Conservation (phyloP, 768 basidiomycete species). For the Asterophora lycoperdoides region DNA sequence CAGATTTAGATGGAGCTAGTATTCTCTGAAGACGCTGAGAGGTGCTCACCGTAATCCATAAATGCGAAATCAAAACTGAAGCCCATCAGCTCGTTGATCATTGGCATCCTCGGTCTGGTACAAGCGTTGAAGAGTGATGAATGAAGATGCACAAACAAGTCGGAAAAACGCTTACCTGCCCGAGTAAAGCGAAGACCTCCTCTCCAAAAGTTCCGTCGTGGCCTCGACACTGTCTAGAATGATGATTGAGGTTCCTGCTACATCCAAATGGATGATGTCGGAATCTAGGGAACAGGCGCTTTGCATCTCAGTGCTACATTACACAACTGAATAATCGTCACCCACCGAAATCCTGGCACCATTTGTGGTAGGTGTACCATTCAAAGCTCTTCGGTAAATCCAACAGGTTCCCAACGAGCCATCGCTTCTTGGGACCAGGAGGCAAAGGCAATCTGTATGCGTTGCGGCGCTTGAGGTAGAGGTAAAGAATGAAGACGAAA, state of each 20-base stretch:
- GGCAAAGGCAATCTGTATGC: conserved; percentile 24
- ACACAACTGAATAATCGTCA: not conserved
- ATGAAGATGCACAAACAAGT: no score
- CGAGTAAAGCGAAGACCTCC: conserved; percentile 19
- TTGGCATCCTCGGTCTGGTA: conserved; percentile 25
- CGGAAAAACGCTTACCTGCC: conserved; percentile 13
- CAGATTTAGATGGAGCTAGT: not conserved
- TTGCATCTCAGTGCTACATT: not conserved
- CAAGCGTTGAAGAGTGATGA: no score
- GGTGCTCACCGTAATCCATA: conserved; percentile 14
- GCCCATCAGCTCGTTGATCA: conserved; percentile 23
- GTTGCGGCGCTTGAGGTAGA: conserved; percentile 14
- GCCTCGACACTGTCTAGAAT: conserved; percentile 20
- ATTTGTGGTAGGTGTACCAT: conserved; percentile 35
- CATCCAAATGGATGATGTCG: conserved; percentile 23
- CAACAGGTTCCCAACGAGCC: conserved; percentile 36
- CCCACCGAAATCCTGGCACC: conserved; percentile 35
- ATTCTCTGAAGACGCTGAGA: not conserved
- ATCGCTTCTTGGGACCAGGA: conserved; percentile 39
- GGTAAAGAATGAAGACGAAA: conserved; percentile 18
- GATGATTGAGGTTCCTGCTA: conserved; percentile 18
- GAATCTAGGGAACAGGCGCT: conserved; percentile 10
- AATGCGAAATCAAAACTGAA: conserved; percentile 17
- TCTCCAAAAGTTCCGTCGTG: conserved; percentile 22
- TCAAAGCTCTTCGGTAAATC: conserved; percentile 35